A percentile compares a stretch with the other conserved stretches of the same genome.
phyloP scores from a whole-genome alignment of 1,284 basidiomycete genomes.

The Ceratobasidium sp. region DNA sequence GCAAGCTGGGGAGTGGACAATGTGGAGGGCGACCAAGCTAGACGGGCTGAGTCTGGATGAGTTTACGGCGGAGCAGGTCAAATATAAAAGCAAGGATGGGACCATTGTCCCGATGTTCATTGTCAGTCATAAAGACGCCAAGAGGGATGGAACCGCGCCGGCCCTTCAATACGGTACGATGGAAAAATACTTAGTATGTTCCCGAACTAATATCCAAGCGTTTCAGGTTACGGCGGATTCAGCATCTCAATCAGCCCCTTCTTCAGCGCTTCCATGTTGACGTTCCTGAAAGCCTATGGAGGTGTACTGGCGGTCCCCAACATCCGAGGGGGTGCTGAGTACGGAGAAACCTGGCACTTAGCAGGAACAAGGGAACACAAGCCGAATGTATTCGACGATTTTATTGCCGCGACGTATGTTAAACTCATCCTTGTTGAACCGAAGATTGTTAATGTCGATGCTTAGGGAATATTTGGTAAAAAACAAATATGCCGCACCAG shows the following conservation, averaged over 20 bases:
- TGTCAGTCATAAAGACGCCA: constrained; percentile 79
- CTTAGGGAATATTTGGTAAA: constrained; percentile 77
- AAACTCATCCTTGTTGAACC: background rate
- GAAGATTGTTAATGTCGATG: constrained; percentile 19
- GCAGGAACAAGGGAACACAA: constrained; percentile 80
- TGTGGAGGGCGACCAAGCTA: constrained; percentile 74
- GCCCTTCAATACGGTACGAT: constrained; percentile 81
- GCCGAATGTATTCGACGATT: constrained; percentile 83
- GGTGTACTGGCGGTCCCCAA: constrained; percentile 81
- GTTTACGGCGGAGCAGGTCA: constrained; percentile 78
- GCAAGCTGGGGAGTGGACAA: constrained; percentile 68
- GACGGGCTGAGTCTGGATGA: constrained; percentile 78
- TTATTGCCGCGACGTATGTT: constrained; percentile 80
- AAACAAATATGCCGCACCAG: constrained; percentile 76
- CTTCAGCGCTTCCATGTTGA: constrained; percentile 81
- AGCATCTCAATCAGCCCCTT: constrained; percentile 78
- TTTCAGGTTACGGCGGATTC: constrained; percentile 82
- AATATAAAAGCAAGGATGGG: constrained; percentile 84
- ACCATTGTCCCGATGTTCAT: constrained; percentile 90
- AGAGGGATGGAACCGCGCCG: constrained; percentile 82
- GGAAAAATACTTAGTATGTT: background rate
- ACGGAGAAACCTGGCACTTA: constrained; percentile 85
- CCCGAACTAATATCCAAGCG: background rate
- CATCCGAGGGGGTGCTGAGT: constrained; percentile 87
- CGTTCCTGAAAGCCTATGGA: constrained; percentile 81